phyloP scores from a whole-genome alignment of 2,329 filamentous ascomycete species.

The Fusarium verticillioides region DNA sequence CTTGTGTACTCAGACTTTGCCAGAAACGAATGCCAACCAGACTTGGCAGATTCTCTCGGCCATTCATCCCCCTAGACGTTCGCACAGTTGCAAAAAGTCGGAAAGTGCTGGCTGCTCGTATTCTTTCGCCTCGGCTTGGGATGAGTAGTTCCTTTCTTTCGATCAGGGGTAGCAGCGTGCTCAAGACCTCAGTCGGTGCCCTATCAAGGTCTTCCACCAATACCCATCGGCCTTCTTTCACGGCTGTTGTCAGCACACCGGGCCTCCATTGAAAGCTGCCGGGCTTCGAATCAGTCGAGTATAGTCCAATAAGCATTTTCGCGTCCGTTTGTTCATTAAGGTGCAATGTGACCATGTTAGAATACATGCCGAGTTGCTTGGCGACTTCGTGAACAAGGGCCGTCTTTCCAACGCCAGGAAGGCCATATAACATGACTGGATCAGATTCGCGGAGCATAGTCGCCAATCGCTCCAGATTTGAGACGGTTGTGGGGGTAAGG shows the following conservation, averaged over 20 bases:
- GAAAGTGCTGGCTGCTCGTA: constrained; percentile 86
- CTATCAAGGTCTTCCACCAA: constrained; percentile 96
- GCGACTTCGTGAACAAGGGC: constrained; percentile 85
- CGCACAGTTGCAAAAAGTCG: constrained; percentile 92
- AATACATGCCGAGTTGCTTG: constrained; percentile 79
- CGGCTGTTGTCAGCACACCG: constrained; percentile 92
- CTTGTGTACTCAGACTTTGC: constrained; percentile 77
- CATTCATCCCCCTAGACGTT: constrained; percentile 76
- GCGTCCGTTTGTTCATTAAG: constrained; percentile 98
- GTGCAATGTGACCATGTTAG: constrained; percentile 91
- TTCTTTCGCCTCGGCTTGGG: constrained; percentile 85
- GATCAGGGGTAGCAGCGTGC: constrained; percentile 89
- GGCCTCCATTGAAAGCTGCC: constrained; percentile 93
- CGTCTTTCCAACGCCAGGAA: constrained; percentile 91
- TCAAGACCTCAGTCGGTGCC: constrained; percentile 93
- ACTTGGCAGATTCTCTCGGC: constrained; percentile 72
- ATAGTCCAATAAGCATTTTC: constrained; percentile 94
- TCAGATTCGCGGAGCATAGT: constrained; percentile 71
- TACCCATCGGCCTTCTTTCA: constrained; percentile 94
- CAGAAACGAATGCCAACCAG: constrained; percentile 90
- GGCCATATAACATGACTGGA: constrained; percentile 83
- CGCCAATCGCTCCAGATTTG: constrained; percentile 78
- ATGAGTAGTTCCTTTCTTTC: constrained; percentile 92
- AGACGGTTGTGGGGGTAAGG: constrained; percentile 75
- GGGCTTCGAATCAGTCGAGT: constrained; percentile 87